These are phyloP conservation scores for Gautieria morchelliformis DNA, from an alignment of 768 basidiomycete genomes.

Conservation along the genomic window DNA sequence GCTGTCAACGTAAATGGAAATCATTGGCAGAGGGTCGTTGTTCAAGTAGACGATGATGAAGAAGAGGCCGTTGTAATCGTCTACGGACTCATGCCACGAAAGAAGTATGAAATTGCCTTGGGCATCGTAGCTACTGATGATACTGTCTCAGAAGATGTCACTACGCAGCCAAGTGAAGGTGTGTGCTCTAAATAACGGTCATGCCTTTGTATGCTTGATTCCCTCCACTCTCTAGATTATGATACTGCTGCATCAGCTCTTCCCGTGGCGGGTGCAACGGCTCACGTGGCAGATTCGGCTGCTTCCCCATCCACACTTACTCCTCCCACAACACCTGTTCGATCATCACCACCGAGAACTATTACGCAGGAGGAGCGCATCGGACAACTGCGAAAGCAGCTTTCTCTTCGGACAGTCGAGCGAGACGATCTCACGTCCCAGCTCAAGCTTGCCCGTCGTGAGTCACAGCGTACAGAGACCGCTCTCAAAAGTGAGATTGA, in stretches of 20 bases:
- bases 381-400: constrained; percentile 53
- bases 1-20: constrained; percentile 73
- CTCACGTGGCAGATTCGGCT: constrained; percentile 6
- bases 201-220: background rate
- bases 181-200: background rate
- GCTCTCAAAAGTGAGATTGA: constrained; percentile 79
- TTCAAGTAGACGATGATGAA: constrained; percentile 66
- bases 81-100: constrained; percentile 79
- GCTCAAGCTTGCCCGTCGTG: constrained; percentile 70
- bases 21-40: constrained; percentile 70
- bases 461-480: constrained; percentile 77
- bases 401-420: constrained; percentile 55
- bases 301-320: constrained; percentile 12
- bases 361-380: constrained; percentile 60
- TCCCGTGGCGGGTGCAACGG: background rate
- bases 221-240: background rate
- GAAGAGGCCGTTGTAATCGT: constrained; percentile 90
- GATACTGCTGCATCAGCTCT: background rate
- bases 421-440: constrained; percentile 56
- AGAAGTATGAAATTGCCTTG: constrained; percentile 86
- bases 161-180: constrained; percentile 28
- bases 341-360: constrained; percentile 20
- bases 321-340: constrained; percentile 11
- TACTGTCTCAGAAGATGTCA: constrained; percentile 51
- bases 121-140: constrained; percentile 58